Conservation (phyloP, 2,329 filamentous ascomycete genomes). For the Rasamsonia emersonii region DNA sequence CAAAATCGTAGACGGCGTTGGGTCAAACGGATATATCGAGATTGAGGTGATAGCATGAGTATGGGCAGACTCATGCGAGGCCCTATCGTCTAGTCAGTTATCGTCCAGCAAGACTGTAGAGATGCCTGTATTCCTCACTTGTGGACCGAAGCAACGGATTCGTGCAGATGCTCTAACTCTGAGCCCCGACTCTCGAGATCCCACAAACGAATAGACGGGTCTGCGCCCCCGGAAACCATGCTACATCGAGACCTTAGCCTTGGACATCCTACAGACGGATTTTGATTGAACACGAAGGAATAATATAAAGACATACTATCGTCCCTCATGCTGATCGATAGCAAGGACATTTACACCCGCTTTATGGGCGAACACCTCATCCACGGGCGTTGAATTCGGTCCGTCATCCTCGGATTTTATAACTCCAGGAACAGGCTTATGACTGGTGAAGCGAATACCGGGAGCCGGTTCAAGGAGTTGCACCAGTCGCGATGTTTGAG, state of each 20-base stretch:
- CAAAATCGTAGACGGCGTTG: conserved; percentile 37
- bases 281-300: conserved; percentile 14
- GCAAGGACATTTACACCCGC: conserved; percentile 72
- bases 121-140: conserved; percentile 14
- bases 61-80: conserved; percentile 30
- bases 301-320: conserved; percentile 44
- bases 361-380: conserved; percentile 52
- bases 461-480: conserved; percentile 60
- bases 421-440: conserved; percentile 23
- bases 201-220: conserved; percentile 79
- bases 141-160: conserved; percentile 42
- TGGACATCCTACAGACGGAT: conserved; percentile 1
- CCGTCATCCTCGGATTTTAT: conserved; percentile 5
- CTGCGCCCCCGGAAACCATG: conserved; percentile 75
- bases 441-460: conserved; percentile 62
- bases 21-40: conserved; percentile 42
- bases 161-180: conserved; percentile 42
- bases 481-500: conserved; percentile 57
- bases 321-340: conserved; percentile 72
- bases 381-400: conserved; percentile 11
- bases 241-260: conserved; percentile 42
- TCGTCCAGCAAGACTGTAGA: conserved; percentile 10
- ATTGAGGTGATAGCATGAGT: conserved; percentile 39
- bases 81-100: conserved; percentile 43
- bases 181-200: conserved; percentile 59